These are phyloP conservation scores for Sporodiniella umbellata DNA, from an alignment of 371 early-diverging fungal genomes.

Conservation along the genomic window DNA sequence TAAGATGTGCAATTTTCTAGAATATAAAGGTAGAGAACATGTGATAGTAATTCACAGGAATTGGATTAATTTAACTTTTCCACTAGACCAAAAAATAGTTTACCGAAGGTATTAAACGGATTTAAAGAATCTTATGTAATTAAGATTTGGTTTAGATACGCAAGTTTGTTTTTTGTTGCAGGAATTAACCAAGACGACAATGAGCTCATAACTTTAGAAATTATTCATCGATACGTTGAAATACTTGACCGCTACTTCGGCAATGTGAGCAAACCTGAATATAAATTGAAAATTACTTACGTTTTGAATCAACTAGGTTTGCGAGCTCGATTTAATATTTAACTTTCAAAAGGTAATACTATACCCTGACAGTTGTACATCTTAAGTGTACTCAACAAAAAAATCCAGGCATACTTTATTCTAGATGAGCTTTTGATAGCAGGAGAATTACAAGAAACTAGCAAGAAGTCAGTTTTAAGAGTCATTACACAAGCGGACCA, in stretches of 20 bases:
- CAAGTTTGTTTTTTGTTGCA: slow-evolving; percentile 93
- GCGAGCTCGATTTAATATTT: slow-evolving; percentile 88
- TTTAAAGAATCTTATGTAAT: too few species aligned
- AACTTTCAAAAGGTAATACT: slow-evolving; percentile 78
- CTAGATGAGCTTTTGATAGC: slow-evolving; percentile 82
- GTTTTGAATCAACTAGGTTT: slow-evolving; percentile 53
- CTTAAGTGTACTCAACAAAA: too few species aligned
- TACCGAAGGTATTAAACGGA: slow-evolving; percentile 82
- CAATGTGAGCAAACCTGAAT: slow-evolving; percentile 61
- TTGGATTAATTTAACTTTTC: not conserved
- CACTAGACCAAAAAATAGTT: slow-evolving; percentile 87
- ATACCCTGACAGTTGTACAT: too few species aligned
- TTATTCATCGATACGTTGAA: slow-evolving; percentile 97
- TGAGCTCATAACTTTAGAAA: slow-evolving; percentile 90
- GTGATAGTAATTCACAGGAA: not conserved
- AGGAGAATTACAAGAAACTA: slow-evolving; percentile 83
- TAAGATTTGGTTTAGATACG: slow-evolving; percentile 67
- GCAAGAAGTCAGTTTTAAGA: slow-evolving; percentile 75
- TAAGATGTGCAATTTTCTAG: slow-evolving; percentile 97
- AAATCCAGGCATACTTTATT: slow-evolving; percentile 72
- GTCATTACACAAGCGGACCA: slow-evolving; percentile 76
- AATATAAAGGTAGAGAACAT: slow-evolving; percentile 77
- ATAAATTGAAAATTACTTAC: not conserved
- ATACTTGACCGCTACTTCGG: slow-evolving; percentile 96
- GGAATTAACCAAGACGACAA: slow-evolving; percentile 91